These are phyloP conservation scores for Cytospora paraplurivora DNA, from an alignment of 2,329 filamentous ascomycete genomes.

Conservation along the genomic window DNA sequence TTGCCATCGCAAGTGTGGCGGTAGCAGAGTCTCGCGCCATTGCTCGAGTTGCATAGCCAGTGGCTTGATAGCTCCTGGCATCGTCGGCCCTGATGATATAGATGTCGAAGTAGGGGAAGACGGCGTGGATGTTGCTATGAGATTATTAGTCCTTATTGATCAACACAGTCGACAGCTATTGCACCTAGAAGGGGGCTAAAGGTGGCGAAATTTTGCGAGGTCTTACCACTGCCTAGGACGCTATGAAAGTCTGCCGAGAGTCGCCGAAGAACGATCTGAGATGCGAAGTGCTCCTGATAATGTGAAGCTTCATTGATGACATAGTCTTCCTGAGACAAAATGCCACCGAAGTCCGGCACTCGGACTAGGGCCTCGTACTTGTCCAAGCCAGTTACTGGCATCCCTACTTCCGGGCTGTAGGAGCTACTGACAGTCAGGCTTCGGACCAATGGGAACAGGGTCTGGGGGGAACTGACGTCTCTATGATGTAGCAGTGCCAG, in stretches of 20 bases:
- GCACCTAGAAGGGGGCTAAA: not conserved
- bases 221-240: constrained; percentile 54
- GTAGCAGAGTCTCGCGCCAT: constrained; percentile 57
- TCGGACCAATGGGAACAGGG: not conserved
- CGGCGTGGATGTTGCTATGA: constrained; percentile 25
- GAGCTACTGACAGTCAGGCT: constrained; percentile 8
- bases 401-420: constrained; percentile 59
- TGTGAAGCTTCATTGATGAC: constrained; percentile 53
- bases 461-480: constrained; percentile 44
- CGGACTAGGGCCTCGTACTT: constrained; percentile 55
- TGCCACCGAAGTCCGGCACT: constrained; percentile 54
- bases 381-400: constrained; percentile 58
- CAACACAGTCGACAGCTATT: not conserved
- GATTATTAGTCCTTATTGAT: not conserved
- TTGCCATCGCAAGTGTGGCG: constrained; percentile 57
- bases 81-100: constrained; percentile 15
- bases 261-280: constrained; percentile 59
- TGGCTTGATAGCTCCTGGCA: constrained; percentile 49
- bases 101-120: constrained; percentile 2
- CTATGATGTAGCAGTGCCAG: constrained; percentile 60
- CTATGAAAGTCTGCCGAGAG: constrained; percentile 56
- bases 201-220: constrained; percentile 14
- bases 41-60: constrained; percentile 57
- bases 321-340: constrained; percentile 50
- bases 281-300: constrained; percentile 61